Conservation (phyloP, 2,329 filamentous ascomycete species). For the Botrytis fabae region DNA sequence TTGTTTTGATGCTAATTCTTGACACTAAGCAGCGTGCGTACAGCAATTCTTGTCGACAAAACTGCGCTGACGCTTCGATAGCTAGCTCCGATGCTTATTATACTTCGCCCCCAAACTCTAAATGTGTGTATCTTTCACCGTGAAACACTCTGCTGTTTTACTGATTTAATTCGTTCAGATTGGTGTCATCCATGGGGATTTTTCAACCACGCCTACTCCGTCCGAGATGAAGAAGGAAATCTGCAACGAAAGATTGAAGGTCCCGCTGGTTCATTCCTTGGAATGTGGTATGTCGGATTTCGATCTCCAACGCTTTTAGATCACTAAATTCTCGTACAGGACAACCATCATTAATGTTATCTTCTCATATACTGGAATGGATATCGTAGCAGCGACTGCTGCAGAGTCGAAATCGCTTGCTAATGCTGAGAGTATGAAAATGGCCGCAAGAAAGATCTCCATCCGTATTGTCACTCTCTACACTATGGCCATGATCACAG, state of each 20-base stretch:
- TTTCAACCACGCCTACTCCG: constrained; percentile 42
- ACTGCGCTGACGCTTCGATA: constrained; percentile 27
- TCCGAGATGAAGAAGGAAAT: constrained; percentile 40
- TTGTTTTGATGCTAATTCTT: constrained; percentile 44
- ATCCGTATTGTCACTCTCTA: constrained; percentile 43
- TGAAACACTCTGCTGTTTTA: background rate
- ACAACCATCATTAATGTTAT: constrained; percentile 44
- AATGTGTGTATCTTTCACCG: constrained; percentile 37
- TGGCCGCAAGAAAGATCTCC: constrained; percentile 45
- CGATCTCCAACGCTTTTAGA: background rate
- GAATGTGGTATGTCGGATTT: constrained; percentile 41
- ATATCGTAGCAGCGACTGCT: constrained; percentile 44
- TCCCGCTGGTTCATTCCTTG: constrained; percentile 43
- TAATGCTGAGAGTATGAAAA: constrained; percentile 45
- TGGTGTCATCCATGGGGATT: constrained; percentile 44
- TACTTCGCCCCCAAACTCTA: constrained; percentile 41
- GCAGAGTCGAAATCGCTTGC: constrained; percentile 43
- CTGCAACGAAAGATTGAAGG: constrained; percentile 41
- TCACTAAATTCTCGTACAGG: constrained; percentile 32
- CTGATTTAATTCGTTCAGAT: constrained; percentile 30
- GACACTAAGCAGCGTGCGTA: constrained; percentile 43
- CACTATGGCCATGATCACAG: constrained; percentile 33
- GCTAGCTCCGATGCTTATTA: constrained; percentile 44
- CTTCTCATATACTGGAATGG: constrained; percentile 38
- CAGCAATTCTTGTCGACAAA: background rate